These are phyloP conservation scores for Wolfiporia cocos DNA, from an alignment of 1,284 basidiomycete species.

Conservation along the genomic window DNA sequence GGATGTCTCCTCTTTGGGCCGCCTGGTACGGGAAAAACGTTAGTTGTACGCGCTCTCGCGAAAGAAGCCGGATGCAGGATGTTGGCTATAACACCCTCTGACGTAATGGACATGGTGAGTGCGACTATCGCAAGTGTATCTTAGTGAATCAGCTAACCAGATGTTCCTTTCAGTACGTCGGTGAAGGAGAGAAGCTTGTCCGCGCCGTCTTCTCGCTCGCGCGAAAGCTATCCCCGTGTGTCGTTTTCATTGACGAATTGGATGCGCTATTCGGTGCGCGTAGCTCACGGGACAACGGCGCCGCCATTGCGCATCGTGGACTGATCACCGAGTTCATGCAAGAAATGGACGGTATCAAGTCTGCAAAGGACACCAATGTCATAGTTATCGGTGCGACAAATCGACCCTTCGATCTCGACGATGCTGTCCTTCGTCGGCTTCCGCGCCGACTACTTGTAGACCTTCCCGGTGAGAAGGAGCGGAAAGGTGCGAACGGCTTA, in stretches of 20 bases:
- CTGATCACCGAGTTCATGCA: conserved; percentile 97
- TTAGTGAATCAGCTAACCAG: too few species aligned
- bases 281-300: conserved; percentile 76
- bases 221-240: conserved; percentile 83
- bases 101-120: conserved; percentile 84
- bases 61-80: conserved; percentile 88
- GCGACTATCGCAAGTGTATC: background rate
- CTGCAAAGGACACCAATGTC: conserved; percentile 75
- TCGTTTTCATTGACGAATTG: conserved; percentile 95
- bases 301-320: conserved; percentile 78
- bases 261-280: conserved; percentile 92
- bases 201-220: conserved; percentile 89
- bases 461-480: conserved; percentile 76
- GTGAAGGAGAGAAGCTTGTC: conserved; percentile 94
- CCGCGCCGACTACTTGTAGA: conserved; percentile 83
- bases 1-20: conserved; percentile 89
- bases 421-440: conserved; percentile 79
- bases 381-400: conserved; percentile 97
- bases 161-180: conserved; percentile 90
- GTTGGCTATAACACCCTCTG: conserved; percentile 79
- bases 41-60: conserved; percentile 87
- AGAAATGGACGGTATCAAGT: conserved; percentile 93
- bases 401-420: conserved; percentile 79
- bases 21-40: conserved; percentile 88
- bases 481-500: conserved; percentile 50